Evolutionary conservation across 78 protist genomes (phyloP).

Genomic region (Planoprotostelium fungivorum): DNA sequence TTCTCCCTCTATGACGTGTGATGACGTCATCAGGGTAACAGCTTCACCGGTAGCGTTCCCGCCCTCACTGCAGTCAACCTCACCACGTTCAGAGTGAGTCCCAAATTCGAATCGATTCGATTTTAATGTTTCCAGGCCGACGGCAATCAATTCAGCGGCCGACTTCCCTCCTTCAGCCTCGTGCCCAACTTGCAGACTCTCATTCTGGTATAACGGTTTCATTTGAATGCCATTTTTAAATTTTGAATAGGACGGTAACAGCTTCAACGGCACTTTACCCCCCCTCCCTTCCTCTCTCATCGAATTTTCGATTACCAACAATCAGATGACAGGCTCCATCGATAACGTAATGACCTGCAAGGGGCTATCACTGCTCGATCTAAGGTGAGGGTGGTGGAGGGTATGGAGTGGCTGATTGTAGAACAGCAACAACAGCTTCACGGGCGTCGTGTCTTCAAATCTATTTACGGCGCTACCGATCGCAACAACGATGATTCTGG

Average conservation of each 20-base stretch:
- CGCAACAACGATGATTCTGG: not conserved
- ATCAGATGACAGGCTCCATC: not conserved
- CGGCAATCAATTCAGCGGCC: not conserved
- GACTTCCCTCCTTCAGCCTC: not conserved
- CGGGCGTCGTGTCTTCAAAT: too few relatives aligned
- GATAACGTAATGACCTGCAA: too few relatives aligned
- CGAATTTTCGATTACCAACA: too few relatives aligned
- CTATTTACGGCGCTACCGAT: too few relatives aligned
- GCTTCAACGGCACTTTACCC: not conserved
- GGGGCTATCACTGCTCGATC: too few relatives aligned
- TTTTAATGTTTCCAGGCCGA: not conserved
- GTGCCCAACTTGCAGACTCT: not conserved
- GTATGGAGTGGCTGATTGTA: too few relatives aligned
- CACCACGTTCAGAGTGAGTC: not conserved
- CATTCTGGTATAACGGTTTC: not conserved
- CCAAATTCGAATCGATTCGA: not conserved
- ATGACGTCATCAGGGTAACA: not conserved
- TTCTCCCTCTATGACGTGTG: too few relatives aligned
- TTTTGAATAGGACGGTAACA: not conserved
- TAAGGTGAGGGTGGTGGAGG: too few relatives aligned
- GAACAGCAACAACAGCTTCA: too few relatives aligned
- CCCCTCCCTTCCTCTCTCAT: too few relatives aligned
- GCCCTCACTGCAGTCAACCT: not conserved
- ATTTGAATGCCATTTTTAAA: not conserved
- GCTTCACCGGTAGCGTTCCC: not conserved